Base-by-base conservation (phyloP, 1,139 yeast species). In the Zygosaccharomyces sapae region DNA sequence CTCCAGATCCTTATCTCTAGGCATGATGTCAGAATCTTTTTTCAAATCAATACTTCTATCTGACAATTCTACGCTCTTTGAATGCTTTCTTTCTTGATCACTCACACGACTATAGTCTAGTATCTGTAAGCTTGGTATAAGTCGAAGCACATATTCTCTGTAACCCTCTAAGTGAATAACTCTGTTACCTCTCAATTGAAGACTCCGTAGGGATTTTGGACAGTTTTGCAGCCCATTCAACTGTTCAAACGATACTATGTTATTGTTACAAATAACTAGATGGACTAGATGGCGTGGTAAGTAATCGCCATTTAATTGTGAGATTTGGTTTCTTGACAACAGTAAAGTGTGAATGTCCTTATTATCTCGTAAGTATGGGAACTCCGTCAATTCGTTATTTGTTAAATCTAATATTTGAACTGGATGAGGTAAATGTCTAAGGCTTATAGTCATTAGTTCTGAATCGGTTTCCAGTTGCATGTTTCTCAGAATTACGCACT, bases 21-120 rank as follows among this genome's bases (percentile, higher is more conserved):
- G 30, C 25, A 5, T 10, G 24, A 63, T 63, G 12, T 62, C 65
- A 9, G 34, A 5, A 7, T 12, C 31, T 12, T 27, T 12, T 10
- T 22, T 5, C 33, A 27, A 22, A 34, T 35, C 18, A 30, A 22
- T 12, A 41, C 33, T 8, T 29, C 38, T 6, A 20, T 29, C 35
- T 9, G 13, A 24, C 33, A 39, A n/a, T n/a, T 20, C 30, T 5
- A 33, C 20, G 13, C 29, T 31, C 12, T 31, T 44, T 6, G 59
- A 55, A 67, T 69, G 4, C 27, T 47, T 0, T 81, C 80, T 30
- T 58, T 89, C 96, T 0, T 52, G 51, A 3, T 73, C 70, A 47
- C 75, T 80, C 9, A 90, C 77, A 54, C 77, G 79, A 43, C 73
- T 71, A 55, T 81, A 86, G 62, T 90, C 97, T 38, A 90, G 63